Base-by-base conservation (phyloP, 129 eudicot species). In the Lonicera japonica region DNA sequence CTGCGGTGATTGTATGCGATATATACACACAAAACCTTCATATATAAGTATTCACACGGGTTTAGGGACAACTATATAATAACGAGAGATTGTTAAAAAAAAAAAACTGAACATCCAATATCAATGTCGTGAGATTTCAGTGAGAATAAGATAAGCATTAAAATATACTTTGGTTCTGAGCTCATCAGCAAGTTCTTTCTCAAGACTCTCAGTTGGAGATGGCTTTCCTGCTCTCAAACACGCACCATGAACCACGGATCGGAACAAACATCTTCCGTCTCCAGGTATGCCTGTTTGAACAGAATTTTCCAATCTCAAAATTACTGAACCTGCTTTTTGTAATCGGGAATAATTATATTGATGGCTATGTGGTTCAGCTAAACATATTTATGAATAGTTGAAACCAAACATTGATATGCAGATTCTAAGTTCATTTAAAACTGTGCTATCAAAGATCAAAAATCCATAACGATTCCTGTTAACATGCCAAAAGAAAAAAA, bases 181-280 rank as follows among this genome's bases (percentile, higher is more conserved):
- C 58, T 86, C 92, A 70, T 90, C 95, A 17, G 97, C 97, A 19
- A 90, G 97, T 68, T 83, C 84, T 65, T 74, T 71, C 18, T 69
- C 81, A 50, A 63, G 83, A 40, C 56, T 86, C 70, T 83, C 87
- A 25, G 43, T 68, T 63, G 97, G 95, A 71, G 86, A 67, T 17
- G 84, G 77, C 80, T 65, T 82, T 62, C 97, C 95, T 61, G 73
- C 58, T 76, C 89, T 74, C 74, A 86, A 69, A 74, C 86, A 79
- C 23, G 95, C 88, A 64, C 97, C 92, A 61, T 83, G 92, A 17
- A 79, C 97, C 57, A 90, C 87, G 3, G 97, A 87, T 5, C 95
- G 83, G 65, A 90, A 90, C 80, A 90, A 70, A 70, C 97, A 90
- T 69, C 97, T 84, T 50, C 97, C 95, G 56, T 90, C 97, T 51